Evolutionary conservation across 2,329 filamentous ascomycete species (phyloP), one percentile per base, ranked within the genome.

Genomic region (Trichoderma sp.): DNA sequence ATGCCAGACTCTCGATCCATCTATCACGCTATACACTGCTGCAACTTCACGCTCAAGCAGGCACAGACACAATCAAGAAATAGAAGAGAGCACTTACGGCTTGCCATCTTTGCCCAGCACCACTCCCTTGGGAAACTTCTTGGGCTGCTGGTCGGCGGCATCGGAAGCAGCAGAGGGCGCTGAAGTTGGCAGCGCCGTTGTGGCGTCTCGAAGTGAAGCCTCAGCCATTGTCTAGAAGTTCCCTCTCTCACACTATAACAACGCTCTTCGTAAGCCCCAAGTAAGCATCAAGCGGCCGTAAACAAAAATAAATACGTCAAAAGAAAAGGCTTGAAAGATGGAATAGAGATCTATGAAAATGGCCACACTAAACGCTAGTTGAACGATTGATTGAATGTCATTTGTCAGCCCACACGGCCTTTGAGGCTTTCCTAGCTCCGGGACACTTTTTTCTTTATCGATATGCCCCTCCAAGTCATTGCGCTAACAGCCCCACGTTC

Each of bases 51-150:
- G 8, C n/a, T 49, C n/a, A 3, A 67, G 27, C 53, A 24, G n/a
- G 27, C 57, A 40, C 21, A 33, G 29, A 29, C 5, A n/a, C 31
- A 21, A 6, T 4, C 10, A 33, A 29, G 21, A 52, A 13, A 35
- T 1, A 35, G 21, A 21, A 47, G 1, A 47, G 21, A 21, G 33
- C 27, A 81, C 91, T 83, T 81, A 95, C 92, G 92, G 92, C 81
- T 96, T 96, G 68, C 92, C 92, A 81, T 96, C 92, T 72, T 91
- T 91, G 57, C 90, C 92, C 43, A 95, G 81, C 47, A 95, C 86
- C 2, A 95, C 84, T 72, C 92, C 91, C 75, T 91, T 92, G 19
- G 91, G 87, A 35, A 91, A 80, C 75, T 84, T 87, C 76, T 86
- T 86, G 31, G 85, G 81, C 60, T 78, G 74, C 70, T 79, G 80